phyloP scores from a whole-genome alignment of 805 yeast genomes.

The Ogataea henricii region DNA sequence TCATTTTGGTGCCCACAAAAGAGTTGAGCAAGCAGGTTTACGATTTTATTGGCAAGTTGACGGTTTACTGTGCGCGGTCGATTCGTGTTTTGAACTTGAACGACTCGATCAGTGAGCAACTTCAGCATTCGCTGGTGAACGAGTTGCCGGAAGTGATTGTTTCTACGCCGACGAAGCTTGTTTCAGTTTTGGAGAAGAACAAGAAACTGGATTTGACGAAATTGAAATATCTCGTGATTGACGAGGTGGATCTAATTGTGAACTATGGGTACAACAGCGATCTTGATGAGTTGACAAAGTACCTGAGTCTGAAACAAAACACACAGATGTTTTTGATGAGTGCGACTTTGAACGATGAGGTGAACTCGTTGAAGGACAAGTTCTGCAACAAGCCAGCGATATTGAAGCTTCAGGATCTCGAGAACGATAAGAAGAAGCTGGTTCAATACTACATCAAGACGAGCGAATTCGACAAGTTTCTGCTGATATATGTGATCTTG shows the following conservation, averaged over 20 bases:
- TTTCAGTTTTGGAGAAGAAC: constrained; percentile 51
- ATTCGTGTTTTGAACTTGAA: constrained; percentile 64
- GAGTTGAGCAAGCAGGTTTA: constrained; percentile 87
- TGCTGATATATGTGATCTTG: constrained; percentile 87
- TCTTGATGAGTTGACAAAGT: constrained; percentile 61
- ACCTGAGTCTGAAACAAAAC: constrained; percentile 69
- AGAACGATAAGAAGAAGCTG: constrained; percentile 56
- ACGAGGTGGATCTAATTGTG: constrained; percentile 89
- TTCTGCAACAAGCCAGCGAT: constrained; percentile 86
- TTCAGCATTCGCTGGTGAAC: constrained; percentile 65
- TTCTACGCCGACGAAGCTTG: constrained; percentile 83
- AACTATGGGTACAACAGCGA: constrained; percentile 93
- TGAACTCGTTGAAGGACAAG: constrained; percentile 68
- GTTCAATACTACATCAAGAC: constrained; percentile 86
- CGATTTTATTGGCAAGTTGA: constrained; percentile 66
- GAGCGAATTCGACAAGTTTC: constrained; percentile 86
- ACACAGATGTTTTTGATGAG: constrained; percentile 93
- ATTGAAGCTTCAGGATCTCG: constrained; percentile 71
- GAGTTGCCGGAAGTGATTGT: constrained; percentile 81
- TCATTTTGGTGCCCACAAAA: constrained; percentile 88
- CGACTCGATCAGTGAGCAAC: constrained; percentile 66
- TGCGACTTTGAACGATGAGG: constrained; percentile 89
- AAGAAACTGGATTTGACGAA: constrained; percentile 50
- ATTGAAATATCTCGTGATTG: constrained; percentile 77
- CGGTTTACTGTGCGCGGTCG: constrained; percentile 67